phyloP scores from a whole-genome alignment of 768 basidiomycete species.

The Phlebiopsis flavidoalba region DNA sequence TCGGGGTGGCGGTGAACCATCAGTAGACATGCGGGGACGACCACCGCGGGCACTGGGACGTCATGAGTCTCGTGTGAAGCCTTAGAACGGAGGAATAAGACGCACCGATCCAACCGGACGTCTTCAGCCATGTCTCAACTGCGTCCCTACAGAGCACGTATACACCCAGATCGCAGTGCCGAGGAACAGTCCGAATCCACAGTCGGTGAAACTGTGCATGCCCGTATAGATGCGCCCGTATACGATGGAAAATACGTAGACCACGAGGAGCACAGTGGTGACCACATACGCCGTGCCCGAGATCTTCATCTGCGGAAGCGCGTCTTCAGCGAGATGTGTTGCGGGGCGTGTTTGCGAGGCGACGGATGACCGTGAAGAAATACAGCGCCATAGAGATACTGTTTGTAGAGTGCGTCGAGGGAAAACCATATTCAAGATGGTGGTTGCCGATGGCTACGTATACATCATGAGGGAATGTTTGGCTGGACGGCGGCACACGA shows the following conservation, averaged over 20 bases:
- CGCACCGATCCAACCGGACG: slow-evolving; percentile 32
- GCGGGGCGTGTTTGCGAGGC: slow-evolving; percentile 33
- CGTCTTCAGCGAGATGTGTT: slow-evolving; percentile 5
- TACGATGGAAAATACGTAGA: slow-evolving; percentile 69
- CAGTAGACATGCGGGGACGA: slow-evolving; percentile 60
- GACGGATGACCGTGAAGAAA: slow-evolving; percentile 55
- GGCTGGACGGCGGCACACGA: slow-evolving; percentile 8
- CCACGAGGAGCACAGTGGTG: slow-evolving; percentile 35
- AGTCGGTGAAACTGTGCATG: slow-evolving; percentile 86
- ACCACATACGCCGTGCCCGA: slow-evolving; percentile 41
- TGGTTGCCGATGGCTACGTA: slow-evolving; percentile 65
- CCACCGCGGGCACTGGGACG: slow-evolving; percentile 47
- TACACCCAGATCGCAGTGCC: slow-evolving; percentile 61
- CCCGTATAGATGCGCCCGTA: slow-evolving; percentile 80
- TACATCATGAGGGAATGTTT: background rate
- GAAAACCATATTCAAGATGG: slow-evolving; percentile 92
- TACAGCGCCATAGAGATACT: slow-evolving; percentile 86
- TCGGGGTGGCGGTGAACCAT: slow-evolving; percentile 89
- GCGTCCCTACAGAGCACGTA: slow-evolving; percentile 30
- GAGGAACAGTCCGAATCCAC: slow-evolving; percentile 53
- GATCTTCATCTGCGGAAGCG: slow-evolving; percentile 26
- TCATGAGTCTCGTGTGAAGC: slow-evolving; percentile 10
- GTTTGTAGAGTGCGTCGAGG: slow-evolving; percentile 93
- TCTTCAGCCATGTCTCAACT: slow-evolving; percentile 39
- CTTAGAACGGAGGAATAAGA: slow-evolving; percentile 16